Evolutionary conservation across 140 eudicot species (phyloP).

Genomic region (Oenanthe javanica): DNA sequence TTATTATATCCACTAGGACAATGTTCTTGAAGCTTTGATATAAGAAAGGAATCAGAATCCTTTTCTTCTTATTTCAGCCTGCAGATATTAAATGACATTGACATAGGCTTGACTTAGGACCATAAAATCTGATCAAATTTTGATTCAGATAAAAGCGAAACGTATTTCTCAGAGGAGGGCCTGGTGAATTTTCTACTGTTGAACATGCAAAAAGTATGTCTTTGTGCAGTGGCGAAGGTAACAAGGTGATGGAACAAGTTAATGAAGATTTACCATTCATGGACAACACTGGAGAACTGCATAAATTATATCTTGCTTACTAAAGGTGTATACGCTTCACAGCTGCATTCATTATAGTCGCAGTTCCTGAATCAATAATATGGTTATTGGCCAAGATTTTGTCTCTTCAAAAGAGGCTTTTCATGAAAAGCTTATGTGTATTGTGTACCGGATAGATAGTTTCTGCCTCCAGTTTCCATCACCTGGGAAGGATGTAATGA

Average conservation of each 20-base stretch:
- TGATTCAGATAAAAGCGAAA: constrained; percentile 16
- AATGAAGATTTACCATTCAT: background rate
- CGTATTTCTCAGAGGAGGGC: constrained; percentile 12
- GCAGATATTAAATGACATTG: too few species aligned
- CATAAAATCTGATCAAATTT: constrained; percentile 17
- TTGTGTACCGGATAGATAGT: constrained; percentile 25
- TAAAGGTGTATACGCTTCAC: constrained; percentile 24
- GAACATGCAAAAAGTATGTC: constrained; percentile 10
- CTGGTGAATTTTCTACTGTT: constrained; percentile 9
- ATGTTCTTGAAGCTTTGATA: too few species aligned
- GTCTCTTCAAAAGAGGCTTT: constrained; percentile 37
- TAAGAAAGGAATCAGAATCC: too few species aligned
- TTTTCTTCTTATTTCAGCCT: too few species aligned
- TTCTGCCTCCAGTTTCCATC: background rate
- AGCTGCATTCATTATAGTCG: constrained; percentile 30
- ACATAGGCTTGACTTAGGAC: background rate
- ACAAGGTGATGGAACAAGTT: constrained; percentile 8
- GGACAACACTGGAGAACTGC: constrained; percentile 15
- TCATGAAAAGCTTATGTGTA: constrained; percentile 29
- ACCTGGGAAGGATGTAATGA: too few species aligned
- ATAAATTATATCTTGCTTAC: constrained; percentile 19
- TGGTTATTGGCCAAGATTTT: constrained; percentile 39
- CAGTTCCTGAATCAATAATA: constrained; percentile 24
- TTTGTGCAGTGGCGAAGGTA: constrained; percentile 13
- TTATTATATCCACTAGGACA: too few species aligned